phyloP scores from a whole-genome alignment of 2,329 filamentous ascomycete species.

The Cryoendolithus antarcticus region DNA sequence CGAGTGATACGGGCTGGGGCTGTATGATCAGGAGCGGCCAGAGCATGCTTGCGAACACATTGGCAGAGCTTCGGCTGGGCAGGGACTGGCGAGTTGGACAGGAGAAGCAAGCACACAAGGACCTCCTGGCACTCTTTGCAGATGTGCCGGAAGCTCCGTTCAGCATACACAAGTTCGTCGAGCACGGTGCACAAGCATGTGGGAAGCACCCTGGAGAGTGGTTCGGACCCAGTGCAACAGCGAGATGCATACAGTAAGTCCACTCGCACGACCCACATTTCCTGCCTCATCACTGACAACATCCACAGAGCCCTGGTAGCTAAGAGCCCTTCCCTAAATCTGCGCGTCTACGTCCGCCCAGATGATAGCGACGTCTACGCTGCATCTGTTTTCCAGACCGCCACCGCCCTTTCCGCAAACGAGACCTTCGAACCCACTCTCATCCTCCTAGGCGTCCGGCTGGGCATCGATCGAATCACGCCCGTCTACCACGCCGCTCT shows the following conservation, averaged over 20 bases:
- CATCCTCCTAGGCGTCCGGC: slow-evolving; percentile 73
- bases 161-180: slow-evolving; percentile 89
- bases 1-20: slow-evolving; percentile 91
- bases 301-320: slow-evolving; percentile 57
- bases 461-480: slow-evolving; percentile 90
- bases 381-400: slow-evolving; percentile 69
- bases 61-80: slow-evolving; percentile 60
- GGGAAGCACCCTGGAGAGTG: slow-evolving; percentile 94
- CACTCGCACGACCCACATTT: not conserved
- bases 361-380: slow-evolving; percentile 90
- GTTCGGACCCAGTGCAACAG: slow-evolving; percentile 97
- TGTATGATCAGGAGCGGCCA: slow-evolving; percentile 98
- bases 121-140: slow-evolving; percentile 69
- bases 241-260: slow-evolving; percentile 79
- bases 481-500: slow-evolving; percentile 93
- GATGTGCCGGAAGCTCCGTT: slow-evolving; percentile 79
- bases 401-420: slow-evolving; percentile 46
- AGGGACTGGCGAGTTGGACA: slow-evolving; percentile 69
- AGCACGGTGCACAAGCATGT: slow-evolving; percentile 73
- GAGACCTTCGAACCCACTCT: slow-evolving; percentile 67
- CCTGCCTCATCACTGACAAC: slow-evolving; percentile 8
- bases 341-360: slow-evolving; percentile 79
- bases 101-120: slow-evolving; percentile 47
- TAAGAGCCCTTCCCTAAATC: slow-evolving; percentile 44
- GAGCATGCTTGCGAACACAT: slow-evolving; percentile 77